phyloP scores from a whole-genome alignment of 495 filamentous ascomycete genomes.

The Neurospora sp. region DNA sequence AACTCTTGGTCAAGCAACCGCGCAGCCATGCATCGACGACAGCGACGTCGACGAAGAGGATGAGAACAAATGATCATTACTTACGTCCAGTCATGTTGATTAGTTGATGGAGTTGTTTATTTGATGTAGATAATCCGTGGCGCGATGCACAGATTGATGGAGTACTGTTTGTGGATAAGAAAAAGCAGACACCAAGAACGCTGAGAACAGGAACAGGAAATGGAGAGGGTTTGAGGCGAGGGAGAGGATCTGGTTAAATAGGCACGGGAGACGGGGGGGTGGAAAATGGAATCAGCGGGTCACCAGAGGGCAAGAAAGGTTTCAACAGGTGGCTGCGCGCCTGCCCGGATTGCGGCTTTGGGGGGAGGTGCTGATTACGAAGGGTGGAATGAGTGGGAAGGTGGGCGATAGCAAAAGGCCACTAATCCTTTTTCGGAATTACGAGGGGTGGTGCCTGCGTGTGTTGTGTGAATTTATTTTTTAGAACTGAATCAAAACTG shows the following conservation, averaged over 20 bases:
- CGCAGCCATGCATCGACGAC: conserved; percentile 4
- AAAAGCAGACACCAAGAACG: not conserved
- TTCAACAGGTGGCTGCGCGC: not conserved
- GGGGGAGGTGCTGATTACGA: not conserved
- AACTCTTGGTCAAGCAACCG: conserved; percentile 10
- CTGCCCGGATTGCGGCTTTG: not conserved
- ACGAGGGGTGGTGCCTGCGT: not conserved
- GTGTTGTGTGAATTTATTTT: conserved; percentile 4
- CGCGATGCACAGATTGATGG: conserved; percentile 17
- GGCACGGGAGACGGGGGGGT: not conserved
- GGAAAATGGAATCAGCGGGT: not conserved
- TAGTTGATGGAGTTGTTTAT: conserved; percentile 20
- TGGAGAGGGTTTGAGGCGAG: not conserved
- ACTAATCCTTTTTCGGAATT: conserved; percentile 20
- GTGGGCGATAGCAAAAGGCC: not conserved
- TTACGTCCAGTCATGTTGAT: conserved; percentile 93
- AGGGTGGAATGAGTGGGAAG: not conserved
- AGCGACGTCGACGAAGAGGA: conserved; percentile 9
- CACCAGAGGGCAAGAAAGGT: not conserved
- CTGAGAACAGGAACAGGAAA: not conserved
- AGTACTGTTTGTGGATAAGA: conserved; percentile 11
- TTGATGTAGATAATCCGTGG: conserved; percentile 18
- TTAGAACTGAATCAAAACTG: not conserved
- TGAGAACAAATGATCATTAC: conserved; percentile 32
- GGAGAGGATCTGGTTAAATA: not conserved